Percentiles rank a stretch among this genome's conserved stretches.
Conservation (phyloP, 495 filamentous ascomycete genomes). For the Rhizodiscina lignyota region DNA sequence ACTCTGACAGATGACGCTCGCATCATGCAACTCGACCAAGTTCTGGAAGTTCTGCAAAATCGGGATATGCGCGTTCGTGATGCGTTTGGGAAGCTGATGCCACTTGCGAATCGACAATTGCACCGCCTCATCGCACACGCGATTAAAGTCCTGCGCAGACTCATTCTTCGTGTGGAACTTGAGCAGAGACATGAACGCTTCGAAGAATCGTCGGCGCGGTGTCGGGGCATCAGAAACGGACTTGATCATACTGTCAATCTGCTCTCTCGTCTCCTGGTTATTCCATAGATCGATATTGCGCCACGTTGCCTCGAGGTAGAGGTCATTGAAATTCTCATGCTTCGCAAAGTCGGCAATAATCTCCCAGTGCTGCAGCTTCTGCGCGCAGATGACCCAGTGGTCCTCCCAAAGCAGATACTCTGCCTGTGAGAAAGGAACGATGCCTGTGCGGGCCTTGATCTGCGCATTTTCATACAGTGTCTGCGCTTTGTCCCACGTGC, state of each 20-base stretch:
- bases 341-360: constrained; percentile 95
- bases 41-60: constrained; percentile 96
- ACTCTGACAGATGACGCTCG: constrained; percentile 84
- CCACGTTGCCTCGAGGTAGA: constrained; percentile 92
- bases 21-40: constrained; percentile 95
- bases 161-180: constrained; percentile 86
- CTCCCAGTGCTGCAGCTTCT: constrained; percentile 98
- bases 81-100: constrained; percentile 85
- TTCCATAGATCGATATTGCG: constrained; percentile 86
- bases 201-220: constrained; percentile 84
- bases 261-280: constrained; percentile 65
- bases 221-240: constrained; percentile 95
- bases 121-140: constrained; percentile 86
- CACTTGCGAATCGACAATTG: constrained; percentile 94
- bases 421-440: constrained; percentile 82
- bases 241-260: constrained; percentile 80
- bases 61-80: constrained; percentile 91
- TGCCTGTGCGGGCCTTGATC: constrained; percentile 86
- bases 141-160: constrained; percentile 59
- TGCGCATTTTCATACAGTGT: constrained; percentile 90
- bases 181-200: constrained; percentile 89
- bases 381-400: constrained; percentile 92
- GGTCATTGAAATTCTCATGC: constrained; percentile 94
- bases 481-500: constrained; percentile 98
- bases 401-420: constrained; percentile 99